Percentiles rank a stretch among this genome's conserved stretches.
These are phyloP conservation scores for Gonapodya prolifera DNA, from an alignment of 192 early-diverging fungal genomes.

Conservation along the genomic window DNA sequence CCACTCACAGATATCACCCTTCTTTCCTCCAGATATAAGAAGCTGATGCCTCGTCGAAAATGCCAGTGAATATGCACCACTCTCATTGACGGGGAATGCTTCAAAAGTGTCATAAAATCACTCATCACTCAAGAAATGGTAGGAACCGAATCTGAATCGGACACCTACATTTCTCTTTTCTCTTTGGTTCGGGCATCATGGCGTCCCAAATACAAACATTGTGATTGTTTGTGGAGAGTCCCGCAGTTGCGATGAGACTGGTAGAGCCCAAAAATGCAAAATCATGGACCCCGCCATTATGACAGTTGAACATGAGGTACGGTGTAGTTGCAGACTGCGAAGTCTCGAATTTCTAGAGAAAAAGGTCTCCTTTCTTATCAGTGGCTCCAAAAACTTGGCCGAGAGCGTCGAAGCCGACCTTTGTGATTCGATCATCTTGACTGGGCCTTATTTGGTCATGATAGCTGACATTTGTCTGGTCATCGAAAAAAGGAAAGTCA, in stretches of 20 bases:
- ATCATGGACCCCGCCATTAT: constrained; percentile 51
- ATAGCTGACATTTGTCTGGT: too few species aligned
- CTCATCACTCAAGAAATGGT: neutral
- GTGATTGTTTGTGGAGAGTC: constrained; percentile 37
- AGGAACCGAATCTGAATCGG: too few species aligned
- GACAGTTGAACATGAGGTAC: constrained; percentile 30
- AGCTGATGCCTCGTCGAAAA: constrained; percentile 46
- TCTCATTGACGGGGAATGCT: constrained; percentile 45
- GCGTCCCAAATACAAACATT: constrained; percentile 71
- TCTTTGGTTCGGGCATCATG: constrained; percentile 46
- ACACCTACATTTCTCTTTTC: constrained; percentile 27
- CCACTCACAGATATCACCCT: constrained; percentile 58
- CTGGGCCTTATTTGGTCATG: too few species aligned
- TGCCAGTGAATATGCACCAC: constrained; percentile 50
- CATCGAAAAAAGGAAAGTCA: too few species aligned
- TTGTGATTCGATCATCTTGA: too few species aligned
- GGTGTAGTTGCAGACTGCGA: constrained; percentile 44
- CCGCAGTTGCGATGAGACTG: constrained; percentile 58
- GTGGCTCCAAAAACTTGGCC: constrained; percentile 64
- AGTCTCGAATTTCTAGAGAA: constrained; percentile 67
- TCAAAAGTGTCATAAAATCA: too few species aligned
- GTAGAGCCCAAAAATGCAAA: constrained; percentile 61
- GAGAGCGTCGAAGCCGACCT: constrained; percentile 59
- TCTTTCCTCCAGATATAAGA: constrained; percentile 58
- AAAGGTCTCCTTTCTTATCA: constrained; percentile 51